Evolutionary conservation across 148 eudicot species (phyloP), one percentile per base, ranked within the genome.

Genomic region (Vaccinium myrtillus): DNA sequence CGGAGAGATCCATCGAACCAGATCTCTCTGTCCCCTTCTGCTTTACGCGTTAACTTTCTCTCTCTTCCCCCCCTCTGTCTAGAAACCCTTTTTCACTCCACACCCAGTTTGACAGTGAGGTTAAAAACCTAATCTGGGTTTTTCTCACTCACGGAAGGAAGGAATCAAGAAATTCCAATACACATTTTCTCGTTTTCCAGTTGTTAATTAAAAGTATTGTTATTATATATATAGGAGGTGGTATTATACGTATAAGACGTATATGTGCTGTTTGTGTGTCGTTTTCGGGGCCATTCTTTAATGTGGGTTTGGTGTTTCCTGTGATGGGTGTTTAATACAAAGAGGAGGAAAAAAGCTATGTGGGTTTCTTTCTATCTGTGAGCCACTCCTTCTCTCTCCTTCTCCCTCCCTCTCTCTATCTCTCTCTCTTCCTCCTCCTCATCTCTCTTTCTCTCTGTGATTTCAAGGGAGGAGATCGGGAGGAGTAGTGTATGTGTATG

Each of bases 241-340:
- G 53, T 7, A 43, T 43, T 25, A 75, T 23, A 81, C 18, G 21
- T 75, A 81, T 67, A 74, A 54, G 69, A 55, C 53, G 19, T 75
- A 70, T 79, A 5, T 74, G 85, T 46, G 58, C 84, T 87, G 90
- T 86, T 87, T 73, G 75, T 53, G 77, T 51, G 76, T 91, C 91
- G 58, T 63, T 88, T 83, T 88, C 91, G 46, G 71, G 39, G 81
- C 81, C 30, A 55, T 90, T 63, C 74, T 91, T 88, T 86, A 83
- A 81, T 88, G 88, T 84, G 82, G 89, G 81, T 80, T 83, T 87
- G 82, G 85, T 83, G 79, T 61, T 86, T 81, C 77, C 48, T 86
- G 84, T 87, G 85, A 87, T 81, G 87, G 77, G 80, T 67, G 21
- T 80, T 84, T 88, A 85, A 83, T n/a, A 59, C 12, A 59, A 43